Evolutionary conservation across 371 early-diverging fungal genomes (phyloP), one percentile per base, ranked within the genome.

Genomic region (Dichotomocladium elegans): DNA sequence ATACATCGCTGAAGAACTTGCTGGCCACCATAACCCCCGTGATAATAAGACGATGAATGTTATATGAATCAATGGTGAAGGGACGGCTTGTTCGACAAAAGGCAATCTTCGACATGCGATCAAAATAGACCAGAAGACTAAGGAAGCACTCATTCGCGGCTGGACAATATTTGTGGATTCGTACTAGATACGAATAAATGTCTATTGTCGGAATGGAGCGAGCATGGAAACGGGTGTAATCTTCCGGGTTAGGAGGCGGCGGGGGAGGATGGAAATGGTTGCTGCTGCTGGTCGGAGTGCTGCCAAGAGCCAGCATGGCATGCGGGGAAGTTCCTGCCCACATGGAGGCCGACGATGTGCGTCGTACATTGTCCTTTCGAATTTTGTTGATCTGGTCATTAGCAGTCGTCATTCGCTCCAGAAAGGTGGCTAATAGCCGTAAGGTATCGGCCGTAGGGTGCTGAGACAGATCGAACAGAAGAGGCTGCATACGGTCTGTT

Each of bases 121-220:
- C 86, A 53, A 89, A 73, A 64, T 91, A 90, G 12, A 90, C 83
- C 31, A 90, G 66, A 43, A 86, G 64, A 24, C 86, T 81, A n/a
- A 90, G 59, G 51, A 89, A 87, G 53, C 85, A 84, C 66, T 89
- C 91, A 63, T 80, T 89, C 27, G 80, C 76, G 60, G 88, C 90
- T 1, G 92, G 92, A 35, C 90, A 88, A 63, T 91, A 92, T 52
- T 88, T 89, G 44, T 85, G 68, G 27, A 92, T 90, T 30, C 92
- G 83, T 28, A 71, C 47, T 2, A 87, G 68, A 63, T 92, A 92
- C 2, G 79, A 81, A 21, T 71, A 70, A 44, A 92, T 72, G 63
- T 87, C 87, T 54, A 92, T 91, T 40, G 85, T 78, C 17, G 92
- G 92, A n/a, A 90, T 83, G n/a, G 86, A 77, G 45, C 87, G 79